phyloP scores from a whole-genome alignment of 345 rosid genomes.

The Citrus glauca region DNA sequence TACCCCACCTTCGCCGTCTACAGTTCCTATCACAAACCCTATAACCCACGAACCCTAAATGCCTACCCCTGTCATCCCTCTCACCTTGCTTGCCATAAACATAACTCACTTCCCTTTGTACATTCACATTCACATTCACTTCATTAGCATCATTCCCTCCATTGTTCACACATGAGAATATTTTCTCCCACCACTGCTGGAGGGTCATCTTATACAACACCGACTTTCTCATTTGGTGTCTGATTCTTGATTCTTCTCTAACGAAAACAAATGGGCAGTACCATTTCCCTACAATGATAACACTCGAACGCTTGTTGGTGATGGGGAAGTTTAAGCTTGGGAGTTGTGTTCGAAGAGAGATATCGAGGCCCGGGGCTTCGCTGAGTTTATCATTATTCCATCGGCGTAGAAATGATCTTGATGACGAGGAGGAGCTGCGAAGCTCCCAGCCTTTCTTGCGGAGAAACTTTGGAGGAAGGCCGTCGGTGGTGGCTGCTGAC shows the following conservation, averaged over 20 bases:
- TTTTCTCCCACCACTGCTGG: conserved; percentile 68
- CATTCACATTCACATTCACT: conserved; percentile 32
- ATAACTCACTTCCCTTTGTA: conserved; percentile 37
- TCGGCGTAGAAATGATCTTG: too few species aligned
- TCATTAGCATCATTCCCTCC: conserved; percentile 11
- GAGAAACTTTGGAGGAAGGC: conserved; percentile 54
- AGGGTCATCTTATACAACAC: conserved; percentile 57
- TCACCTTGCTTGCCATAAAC: conserved; percentile 46
- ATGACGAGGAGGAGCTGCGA: conserved; percentile 35
- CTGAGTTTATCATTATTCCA: conserved; percentile 13
- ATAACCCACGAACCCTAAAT: conserved; percentile 58
- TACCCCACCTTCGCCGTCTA: conserved; percentile 11
- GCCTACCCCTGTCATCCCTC: conserved; percentile 26
- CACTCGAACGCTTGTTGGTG: conserved; percentile 31
- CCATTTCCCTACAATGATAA: conserved; percentile 62
- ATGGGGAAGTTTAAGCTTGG: conserved; percentile 46
- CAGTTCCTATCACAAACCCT: conserved; percentile 18
- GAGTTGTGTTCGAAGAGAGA: conserved; percentile 42
- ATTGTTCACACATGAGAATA: conserved; percentile 36
- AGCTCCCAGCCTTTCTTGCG: conserved; percentile 65
- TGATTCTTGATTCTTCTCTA: conserved; percentile 38
- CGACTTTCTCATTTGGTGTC: conserved; percentile 52
- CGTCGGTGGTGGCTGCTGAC: conserved; percentile 48
- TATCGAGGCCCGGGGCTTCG: conserved; percentile 70
- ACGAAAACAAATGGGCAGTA: conserved; percentile 72